These are phyloP conservation scores for Kwoniella botswanensis DNA, from an alignment of 768 basidiomycete genomes.

Conservation along the genomic window DNA sequence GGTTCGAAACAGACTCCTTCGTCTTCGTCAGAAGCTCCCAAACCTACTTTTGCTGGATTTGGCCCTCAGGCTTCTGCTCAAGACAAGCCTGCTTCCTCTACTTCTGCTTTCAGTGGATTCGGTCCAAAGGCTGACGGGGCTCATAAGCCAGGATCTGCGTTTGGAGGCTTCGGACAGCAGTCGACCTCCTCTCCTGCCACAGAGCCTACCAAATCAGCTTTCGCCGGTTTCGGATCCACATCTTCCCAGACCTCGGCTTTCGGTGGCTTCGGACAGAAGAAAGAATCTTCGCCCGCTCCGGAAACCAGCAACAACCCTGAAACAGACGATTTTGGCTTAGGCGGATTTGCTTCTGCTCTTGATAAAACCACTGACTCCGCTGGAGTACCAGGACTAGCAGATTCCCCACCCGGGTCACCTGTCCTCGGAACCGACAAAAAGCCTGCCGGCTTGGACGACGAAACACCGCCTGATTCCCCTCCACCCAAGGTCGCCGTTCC, in stretches of 20 bases:
- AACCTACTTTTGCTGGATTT: conserved; percentile 33
- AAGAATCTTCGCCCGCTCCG: conserved; percentile 2
- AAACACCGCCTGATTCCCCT: conserved; percentile 45
- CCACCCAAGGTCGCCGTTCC: conserved; percentile 11
- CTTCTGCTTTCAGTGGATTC: conserved; percentile 5
- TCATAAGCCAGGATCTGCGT: conserved; percentile 16
- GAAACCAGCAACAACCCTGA: not conserved
- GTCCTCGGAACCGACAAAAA: conserved; percentile 6
- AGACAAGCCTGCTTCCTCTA: not conserved
- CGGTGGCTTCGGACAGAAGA: conserved; percentile 22
- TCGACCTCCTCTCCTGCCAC: conserved; percentile 5
- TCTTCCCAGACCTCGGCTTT: conserved; percentile 10
- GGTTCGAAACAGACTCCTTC: conserved; percentile 11
- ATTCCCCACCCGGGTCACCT: conserved; percentile 48
- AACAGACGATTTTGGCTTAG: conserved; percentile 44
- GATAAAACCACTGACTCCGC: conserved; percentile 24
- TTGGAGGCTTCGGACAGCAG: conserved; percentile 13
- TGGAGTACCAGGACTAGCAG: conserved; percentile 39
- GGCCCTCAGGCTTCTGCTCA: conserved; percentile 33
- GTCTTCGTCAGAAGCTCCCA: conserved; percentile 14
- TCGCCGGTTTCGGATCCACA: not conserved
- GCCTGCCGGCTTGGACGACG: conserved; percentile 37
- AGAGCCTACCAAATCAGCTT: conserved; percentile 17
- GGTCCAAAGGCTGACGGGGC: not conserved
- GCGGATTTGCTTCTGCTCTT: conserved; percentile 47